Conservation (phyloP, 768 basidiomycete genomes). For the Lyophyllum shimeji region DNA sequence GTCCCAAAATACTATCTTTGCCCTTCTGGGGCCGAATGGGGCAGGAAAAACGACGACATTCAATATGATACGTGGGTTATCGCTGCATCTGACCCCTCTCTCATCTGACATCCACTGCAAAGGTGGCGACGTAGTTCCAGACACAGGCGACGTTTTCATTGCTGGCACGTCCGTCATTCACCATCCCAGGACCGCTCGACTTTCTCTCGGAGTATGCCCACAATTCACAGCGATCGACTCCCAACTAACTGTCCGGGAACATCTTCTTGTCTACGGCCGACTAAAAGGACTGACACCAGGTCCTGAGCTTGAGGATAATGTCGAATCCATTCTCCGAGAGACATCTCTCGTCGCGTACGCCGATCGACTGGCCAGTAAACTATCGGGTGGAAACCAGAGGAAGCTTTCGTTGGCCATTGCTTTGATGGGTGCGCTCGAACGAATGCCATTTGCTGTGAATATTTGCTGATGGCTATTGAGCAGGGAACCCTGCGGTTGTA, state of each 20-base stretch:
- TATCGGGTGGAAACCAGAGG: constrained; percentile 80
- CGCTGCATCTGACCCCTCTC: background rate
- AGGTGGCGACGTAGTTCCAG: constrained; percentile 71
- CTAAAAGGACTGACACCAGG: constrained; percentile 65
- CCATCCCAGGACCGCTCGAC: constrained; percentile 62
- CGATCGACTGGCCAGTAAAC: constrained; percentile 67
- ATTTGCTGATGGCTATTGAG: constrained; percentile 29
- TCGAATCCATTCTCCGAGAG: constrained; percentile 56
- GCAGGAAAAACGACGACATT: constrained; percentile 84
- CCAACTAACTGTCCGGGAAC: constrained; percentile 76
- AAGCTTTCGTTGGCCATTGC: constrained; percentile 78
- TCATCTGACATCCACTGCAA: background rate
- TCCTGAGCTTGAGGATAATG: constrained; percentile 47
- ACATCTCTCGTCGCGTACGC: constrained; percentile 62
- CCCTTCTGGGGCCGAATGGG: constrained; percentile 78
- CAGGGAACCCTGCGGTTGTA: constrained; percentile 74
- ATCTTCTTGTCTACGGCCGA: constrained; percentile 68
- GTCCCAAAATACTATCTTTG: constrained; percentile 60
- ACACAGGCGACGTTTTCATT: constrained; percentile 68
- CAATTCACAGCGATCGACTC: constrained; percentile 84
- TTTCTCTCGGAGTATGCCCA: constrained; percentile 77
- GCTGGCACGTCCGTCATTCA: constrained; percentile 63
- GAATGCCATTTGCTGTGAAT: background rate
- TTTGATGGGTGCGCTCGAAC: constrained; percentile 49
- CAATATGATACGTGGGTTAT: constrained; percentile 69